These are phyloP conservation scores for Oligophagozyma castellii DNA, from an alignment of 1,139 yeast species.

Conservation along the genomic window DNA sequence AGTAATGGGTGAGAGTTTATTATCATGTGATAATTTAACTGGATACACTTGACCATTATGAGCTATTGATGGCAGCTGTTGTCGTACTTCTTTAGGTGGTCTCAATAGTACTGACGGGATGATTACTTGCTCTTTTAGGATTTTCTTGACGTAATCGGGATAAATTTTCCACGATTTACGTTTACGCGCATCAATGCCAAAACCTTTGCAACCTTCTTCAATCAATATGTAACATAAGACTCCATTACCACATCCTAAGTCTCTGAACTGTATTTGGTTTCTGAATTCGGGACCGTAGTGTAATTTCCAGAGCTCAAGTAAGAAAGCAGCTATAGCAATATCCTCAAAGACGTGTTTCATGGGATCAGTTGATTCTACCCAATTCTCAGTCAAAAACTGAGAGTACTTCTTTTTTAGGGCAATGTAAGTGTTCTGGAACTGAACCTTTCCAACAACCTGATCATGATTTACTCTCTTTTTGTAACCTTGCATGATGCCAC, in stretches of 20 bases:
- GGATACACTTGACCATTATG: slow-evolving; percentile 53
- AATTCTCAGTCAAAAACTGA: slow-evolving; percentile 55
- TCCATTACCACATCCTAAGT: slow-evolving; percentile 94
- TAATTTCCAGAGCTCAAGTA: slow-evolving; percentile 74
- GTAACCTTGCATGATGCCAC: slow-evolving; percentile 73
- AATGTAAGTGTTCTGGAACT: slow-evolving; percentile 74
- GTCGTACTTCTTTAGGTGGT: slow-evolving; percentile 50
- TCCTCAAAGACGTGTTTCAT: slow-evolving; percentile 94
- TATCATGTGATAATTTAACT: slow-evolving; percentile 29
- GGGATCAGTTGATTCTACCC: slow-evolving; percentile 93
- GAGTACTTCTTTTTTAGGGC: slow-evolving; percentile 74
- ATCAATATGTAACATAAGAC: slow-evolving; percentile 61
- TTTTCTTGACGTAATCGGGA: slow-evolving; percentile 44
- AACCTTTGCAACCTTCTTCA: slow-evolving; percentile 69
- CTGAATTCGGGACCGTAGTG: slow-evolving; percentile 33
- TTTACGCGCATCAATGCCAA: slow-evolving; percentile 81
- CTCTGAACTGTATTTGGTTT: slow-evolving; percentile 56
- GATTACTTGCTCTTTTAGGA: slow-evolving; percentile 61
- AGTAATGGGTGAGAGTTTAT: slow-evolving; percentile 24
- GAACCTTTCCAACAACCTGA: slow-evolving; percentile 64
- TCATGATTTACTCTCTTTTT: slow-evolving; percentile 85
- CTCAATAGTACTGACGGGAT: slow-evolving; percentile 59
- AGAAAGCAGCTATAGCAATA: slow-evolving; percentile 86
- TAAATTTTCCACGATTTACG: slow-evolving; percentile 79
- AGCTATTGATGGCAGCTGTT: slow-evolving; percentile 36